These are phyloP conservation scores for Asterochloris sp. DNA, from an alignment of 139 green algal genomes.

Conservation along the genomic window DNA sequence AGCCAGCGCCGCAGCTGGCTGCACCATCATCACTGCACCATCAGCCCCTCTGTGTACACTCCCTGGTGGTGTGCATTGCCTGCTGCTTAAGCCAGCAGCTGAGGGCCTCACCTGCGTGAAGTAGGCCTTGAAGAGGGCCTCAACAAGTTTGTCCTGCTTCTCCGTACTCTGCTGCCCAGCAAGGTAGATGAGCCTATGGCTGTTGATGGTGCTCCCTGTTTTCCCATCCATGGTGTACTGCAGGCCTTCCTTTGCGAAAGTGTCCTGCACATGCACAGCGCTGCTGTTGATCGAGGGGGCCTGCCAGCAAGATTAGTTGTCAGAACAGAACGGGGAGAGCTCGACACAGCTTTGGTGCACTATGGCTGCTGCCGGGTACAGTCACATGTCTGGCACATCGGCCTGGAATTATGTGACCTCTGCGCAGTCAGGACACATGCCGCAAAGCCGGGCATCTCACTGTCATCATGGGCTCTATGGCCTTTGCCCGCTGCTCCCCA, in stretches of 20 bases:
- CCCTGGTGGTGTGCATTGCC: too few relatives aligned
- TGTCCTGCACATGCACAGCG: conserved; percentile 3
- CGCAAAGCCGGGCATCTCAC: not conserved
- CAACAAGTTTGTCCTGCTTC: conserved; percentile 57
- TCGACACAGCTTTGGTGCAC: too few relatives aligned
- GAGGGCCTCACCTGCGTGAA: conserved; percentile 44
- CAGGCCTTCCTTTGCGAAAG: conserved; percentile 39
- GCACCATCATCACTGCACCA: too few relatives aligned
- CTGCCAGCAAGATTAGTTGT: too few relatives aligned
- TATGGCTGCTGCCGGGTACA: too few relatives aligned
- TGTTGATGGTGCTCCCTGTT: conserved; percentile 60
- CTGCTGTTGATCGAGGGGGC: too few relatives aligned
- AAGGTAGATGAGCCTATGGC: conserved; percentile 43
- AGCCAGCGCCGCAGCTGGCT: too few relatives aligned
- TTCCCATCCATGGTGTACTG: conserved; percentile 48
- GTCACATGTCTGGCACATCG: too few relatives aligned
- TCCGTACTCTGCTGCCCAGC: conserved; percentile 22
- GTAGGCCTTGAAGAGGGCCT: conserved; percentile 59
- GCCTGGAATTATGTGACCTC: too few relatives aligned
- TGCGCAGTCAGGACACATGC: not conserved
- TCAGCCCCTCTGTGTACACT: too few relatives aligned
- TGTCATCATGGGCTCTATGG: conserved; percentile 51
- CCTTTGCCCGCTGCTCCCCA: conserved; percentile 30
- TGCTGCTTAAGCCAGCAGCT: too few relatives aligned
- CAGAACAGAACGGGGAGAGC: too few relatives aligned